Evolutionary conservation across 1,139 yeast species (phyloP).

Genomic region (Saccharomyces hybrid): DNA sequence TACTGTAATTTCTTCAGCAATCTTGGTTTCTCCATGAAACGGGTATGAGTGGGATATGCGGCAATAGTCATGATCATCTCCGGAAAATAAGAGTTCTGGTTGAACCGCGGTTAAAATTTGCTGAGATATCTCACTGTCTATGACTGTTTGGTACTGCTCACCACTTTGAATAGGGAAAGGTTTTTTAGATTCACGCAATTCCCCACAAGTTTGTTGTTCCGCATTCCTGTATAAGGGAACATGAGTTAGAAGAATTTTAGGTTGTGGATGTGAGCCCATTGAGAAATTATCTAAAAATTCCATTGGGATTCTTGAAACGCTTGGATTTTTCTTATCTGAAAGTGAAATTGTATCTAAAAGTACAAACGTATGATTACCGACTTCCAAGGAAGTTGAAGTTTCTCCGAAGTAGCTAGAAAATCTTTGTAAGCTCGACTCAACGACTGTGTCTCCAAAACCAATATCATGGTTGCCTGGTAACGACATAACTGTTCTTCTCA

Average conservation of each 20-base stretch:
- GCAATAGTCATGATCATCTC: slow-evolving; percentile 97
- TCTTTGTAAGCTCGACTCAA: slow-evolving; percentile 48
- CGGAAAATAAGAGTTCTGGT: slow-evolving; percentile 72
- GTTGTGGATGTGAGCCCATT: slow-evolving; percentile 36
- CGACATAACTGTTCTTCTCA: slow-evolving; percentile 45
- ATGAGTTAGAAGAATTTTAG: slow-evolving; percentile 68
- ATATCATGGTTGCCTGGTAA: slow-evolving; percentile 96
- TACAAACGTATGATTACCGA: slow-evolving; percentile 74
- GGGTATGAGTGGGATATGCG: slow-evolving; percentile 55
- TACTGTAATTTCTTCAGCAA: slow-evolving; percentile 72
- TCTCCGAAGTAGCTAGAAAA: slow-evolving; percentile 71
- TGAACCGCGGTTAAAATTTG: slow-evolving; percentile 47
- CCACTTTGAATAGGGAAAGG: slow-evolving; percentile 68
- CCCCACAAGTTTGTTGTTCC: slow-evolving; percentile 53
- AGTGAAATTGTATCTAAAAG: slow-evolving; percentile 76
- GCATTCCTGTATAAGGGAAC: slow-evolving; percentile 67
- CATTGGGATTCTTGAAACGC: slow-evolving; percentile 39
- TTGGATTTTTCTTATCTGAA: slow-evolving; percentile 42
- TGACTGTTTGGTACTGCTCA: slow-evolving; percentile 71
- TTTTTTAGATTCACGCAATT: slow-evolving; percentile 53
- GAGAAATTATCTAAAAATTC: slow-evolving; percentile 28
- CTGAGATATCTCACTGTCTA: slow-evolving; percentile 51
- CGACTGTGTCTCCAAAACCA: slow-evolving; percentile 71
- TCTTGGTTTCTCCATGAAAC: slow-evolving; percentile 29
- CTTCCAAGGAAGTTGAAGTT: slow-evolving; percentile 45